Conservation (phyloP, 805 yeast genomes). For the Kluyveromyces siamensis region DNA sequence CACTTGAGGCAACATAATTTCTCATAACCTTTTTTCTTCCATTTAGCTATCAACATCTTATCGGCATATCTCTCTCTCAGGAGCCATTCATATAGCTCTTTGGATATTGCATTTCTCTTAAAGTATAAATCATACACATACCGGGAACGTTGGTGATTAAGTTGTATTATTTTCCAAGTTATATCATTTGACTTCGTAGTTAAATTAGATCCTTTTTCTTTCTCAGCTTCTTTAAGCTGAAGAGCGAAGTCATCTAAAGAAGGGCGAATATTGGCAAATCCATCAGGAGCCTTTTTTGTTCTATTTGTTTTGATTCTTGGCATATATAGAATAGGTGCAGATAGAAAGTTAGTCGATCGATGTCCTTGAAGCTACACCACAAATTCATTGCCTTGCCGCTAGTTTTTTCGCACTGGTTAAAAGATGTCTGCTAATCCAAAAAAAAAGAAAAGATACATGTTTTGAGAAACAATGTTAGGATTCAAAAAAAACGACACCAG, state of each 20-base stretch:
- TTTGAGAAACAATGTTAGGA: too few relatives aligned
- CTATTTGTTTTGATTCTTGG: slow-evolving; percentile 16
- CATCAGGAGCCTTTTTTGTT: slow-evolving; percentile 56
- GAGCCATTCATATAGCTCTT: slow-evolving; percentile 66
- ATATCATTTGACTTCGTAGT: slow-evolving; percentile 46
- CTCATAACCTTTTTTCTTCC: slow-evolving; percentile 83
- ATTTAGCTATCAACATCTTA: slow-evolving; percentile 66
- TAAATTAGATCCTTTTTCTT: slow-evolving; percentile 30
- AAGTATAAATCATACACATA: slow-evolving; percentile 70
- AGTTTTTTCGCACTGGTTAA: too few relatives aligned
- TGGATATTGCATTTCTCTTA: slow-evolving; percentile 56
- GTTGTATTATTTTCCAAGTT: slow-evolving; percentile 59
- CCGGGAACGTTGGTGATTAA: slow-evolving; percentile 68
- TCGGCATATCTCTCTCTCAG: slow-evolving; percentile 60
- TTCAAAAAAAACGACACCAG: slow-evolving; percentile 52
- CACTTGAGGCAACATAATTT: slow-evolving; percentile 76
- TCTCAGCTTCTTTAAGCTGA: slow-evolving; percentile 43
- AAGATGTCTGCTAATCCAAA: neutral
- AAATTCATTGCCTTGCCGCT: too few relatives aligned
- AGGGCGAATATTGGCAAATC: slow-evolving; percentile 59
- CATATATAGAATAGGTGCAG: slow-evolving; percentile 6
- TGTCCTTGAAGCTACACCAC: neutral
- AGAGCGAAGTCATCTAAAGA: slow-evolving; percentile 51
- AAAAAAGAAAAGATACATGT: neutral
- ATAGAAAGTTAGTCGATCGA: neutral